Evolutionary conservation across 2,329 filamentous ascomycete genomes (phyloP).

Genomic region (Claviceps sp.): DNA sequence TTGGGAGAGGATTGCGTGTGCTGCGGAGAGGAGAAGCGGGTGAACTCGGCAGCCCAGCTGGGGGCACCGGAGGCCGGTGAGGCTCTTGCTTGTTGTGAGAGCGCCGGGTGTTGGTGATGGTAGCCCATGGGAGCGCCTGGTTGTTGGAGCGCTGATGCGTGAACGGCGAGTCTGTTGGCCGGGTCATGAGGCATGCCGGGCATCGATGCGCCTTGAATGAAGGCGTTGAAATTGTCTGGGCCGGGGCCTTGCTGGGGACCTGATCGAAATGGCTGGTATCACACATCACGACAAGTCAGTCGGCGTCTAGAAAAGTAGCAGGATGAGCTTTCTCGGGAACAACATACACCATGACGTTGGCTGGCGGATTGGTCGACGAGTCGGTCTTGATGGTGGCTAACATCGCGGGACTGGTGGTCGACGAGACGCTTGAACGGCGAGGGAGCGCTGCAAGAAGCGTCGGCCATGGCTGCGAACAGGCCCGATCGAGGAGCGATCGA

Average conservation of each 20-base stretch:
- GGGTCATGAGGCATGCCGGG: slow-evolving; percentile 20
- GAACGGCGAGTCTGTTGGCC: slow-evolving; percentile 20
- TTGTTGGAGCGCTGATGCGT: slow-evolving; percentile 18
- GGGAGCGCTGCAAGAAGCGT: slow-evolving; percentile 27
- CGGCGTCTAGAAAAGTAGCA: too few relatives aligned
- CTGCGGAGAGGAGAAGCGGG: slow-evolving; percentile 16
- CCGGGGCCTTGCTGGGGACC: slow-evolving; percentile 14
- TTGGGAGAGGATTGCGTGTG: slow-evolving; percentile 12
- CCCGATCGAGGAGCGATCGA: not conserved
- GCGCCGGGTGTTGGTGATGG: slow-evolving; percentile 3
- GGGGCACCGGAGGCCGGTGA: slow-evolving; percentile 12
- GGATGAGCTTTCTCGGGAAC: not conserved
- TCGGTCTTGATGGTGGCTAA: slow-evolving; percentile 28
- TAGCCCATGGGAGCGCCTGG: slow-evolving; percentile 1
- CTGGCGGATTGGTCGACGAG: slow-evolving; percentile 17
- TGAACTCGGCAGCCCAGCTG: slow-evolving; percentile 26
- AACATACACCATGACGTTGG: slow-evolving; percentile 18
- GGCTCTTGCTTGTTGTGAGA: slow-evolving; percentile 13
- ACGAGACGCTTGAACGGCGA: slow-evolving; percentile 30
- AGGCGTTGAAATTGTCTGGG: slow-evolving; percentile 21
- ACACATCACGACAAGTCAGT: not conserved
- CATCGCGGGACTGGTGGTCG: slow-evolving; percentile 28
- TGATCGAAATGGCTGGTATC: slow-evolving; percentile 22
- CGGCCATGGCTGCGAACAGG: slow-evolving; percentile 19
- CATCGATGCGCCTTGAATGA: slow-evolving; percentile 19